Base-by-base conservation (phyloP, 345 rosid species). In the Nasturtium officinale region DNA sequence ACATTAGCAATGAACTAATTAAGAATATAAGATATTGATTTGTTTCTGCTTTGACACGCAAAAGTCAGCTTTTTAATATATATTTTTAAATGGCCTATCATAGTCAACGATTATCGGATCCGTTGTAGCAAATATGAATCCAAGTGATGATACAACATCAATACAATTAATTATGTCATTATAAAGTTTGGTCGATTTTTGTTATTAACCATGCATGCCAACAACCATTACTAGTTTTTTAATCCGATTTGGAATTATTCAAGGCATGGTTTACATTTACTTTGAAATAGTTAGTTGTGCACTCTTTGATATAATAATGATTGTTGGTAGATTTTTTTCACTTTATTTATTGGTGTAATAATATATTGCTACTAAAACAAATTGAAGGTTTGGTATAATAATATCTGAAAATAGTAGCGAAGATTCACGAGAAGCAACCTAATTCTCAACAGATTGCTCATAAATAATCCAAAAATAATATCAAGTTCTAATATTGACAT, bases 341-440 rank as follows among this genome's bases (percentile, higher is more conserved):
- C 11, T 45, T 71, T 26, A 23, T n/a, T 37, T n/a, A 21, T 50
- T 38, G n/a, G 30, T 26, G n/a, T 62, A 29, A 18, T 73, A 21
- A 18, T 73, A 21, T 45, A 29, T 20, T 20, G 40, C 26, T 38
- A 11, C 47, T 18, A 7, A 56, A 7, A 11, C 42, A 23, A 25
- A 48, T 5, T 8, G 17, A 63, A 42, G 35, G 30, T 5, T 46
- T 52, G 35, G 47, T 28, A 45, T 56, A 23, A 9, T 57, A 32
- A 61, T 43, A 75, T 46, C 12, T 23, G 74, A 12, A 2, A 40
- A 74, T 38, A 18, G 73, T 18, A 11, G 62, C 17, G 63, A 69
- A 76, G 59, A 54, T 76, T 76, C 75, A 61, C 50, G 45, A 46
- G 79, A 75, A 68, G 33, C 69, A 61, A 61, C 74, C 42, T 61